Evolutionary conservation across 2,329 filamentous ascomycete species (phyloP), one percentile per base, ranked within the genome.

Genomic region (Diaporthe sp.): DNA sequence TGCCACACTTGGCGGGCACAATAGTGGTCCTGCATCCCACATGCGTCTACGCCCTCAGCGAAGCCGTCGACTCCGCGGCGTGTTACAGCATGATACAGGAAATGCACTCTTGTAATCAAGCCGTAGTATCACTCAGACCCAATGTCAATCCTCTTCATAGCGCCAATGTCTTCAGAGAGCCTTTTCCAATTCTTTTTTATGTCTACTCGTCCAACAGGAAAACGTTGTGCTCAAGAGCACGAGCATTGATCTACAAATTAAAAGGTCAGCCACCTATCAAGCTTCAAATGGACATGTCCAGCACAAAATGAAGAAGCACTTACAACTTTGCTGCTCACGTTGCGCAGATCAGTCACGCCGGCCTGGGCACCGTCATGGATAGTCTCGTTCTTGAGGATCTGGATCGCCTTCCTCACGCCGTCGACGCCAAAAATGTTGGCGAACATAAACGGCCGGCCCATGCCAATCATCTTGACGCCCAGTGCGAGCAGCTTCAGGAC

Each of bases 301-400:
- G 42, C 7, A 13, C 28, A 22, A 8, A 12, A 8, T 53, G 7
- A 39, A 31, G 0, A 17, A 53, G 47, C 22, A 72, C 76, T 73
- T 55, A 79, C 78, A 37, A 76, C n/a, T 53, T 68, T 78, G 39
- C 76, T 65, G 72, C 60, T 72, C 53, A 78, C 75, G 25, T 79
- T 78, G 47, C 71, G 75, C 76, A 81, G 37, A 60, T 80, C 77
- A 17, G 72, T 79, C 10, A 83, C 81, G 12, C 84, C 83, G 44
- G 83, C 78, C 78, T 85, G 82, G 25, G 81, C 81, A 58, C 81
- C 84, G 67, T 85, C 84, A 3, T 80, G 76, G 37, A 80, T 73
- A 42, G 89, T 83, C 82, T 89, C 87, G 53, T 84, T 82, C 83
- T 88, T 88, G 76, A 89, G 81, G 28, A 90, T 85, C 71, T 86